Evolutionary conservation across 164 flowering plant species (phyloP), one percentile per base, ranked within the genome.

Genomic region (Aristolochia contorta): DNA sequence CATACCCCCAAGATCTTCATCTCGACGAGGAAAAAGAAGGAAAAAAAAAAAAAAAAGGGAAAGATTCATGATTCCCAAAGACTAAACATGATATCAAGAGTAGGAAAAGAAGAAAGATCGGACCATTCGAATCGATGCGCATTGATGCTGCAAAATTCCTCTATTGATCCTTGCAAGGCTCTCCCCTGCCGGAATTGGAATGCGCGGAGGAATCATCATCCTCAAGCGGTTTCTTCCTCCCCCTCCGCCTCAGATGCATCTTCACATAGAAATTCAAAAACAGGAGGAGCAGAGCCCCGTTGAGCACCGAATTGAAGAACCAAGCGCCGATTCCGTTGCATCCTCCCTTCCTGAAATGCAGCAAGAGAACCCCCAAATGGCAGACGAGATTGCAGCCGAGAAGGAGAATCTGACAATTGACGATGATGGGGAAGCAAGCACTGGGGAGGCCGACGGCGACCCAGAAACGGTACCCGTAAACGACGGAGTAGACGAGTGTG

Each of bases 281-380:
- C 27, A 79, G 61, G 8, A 77, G 16, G 18, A 80, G 55, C 65
- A 78, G 65, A 0, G 80, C 79, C 10, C 71, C 80, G 50, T 82
- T 80, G 8, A 82, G 70, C 16, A 82, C 75, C 7, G 87, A 82
- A 68, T 82, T 82, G 58, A 82, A 73, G 12, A 57, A 65, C 97
- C 95, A 90, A 0, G 96, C 95, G 0, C 91, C 93, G 41, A 90
- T 82, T 6, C 97, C 96, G 55, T 85, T 83, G 65, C 97, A 90
- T 23, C 90, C 92, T 0, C 94, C 97, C 63, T 77, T 85, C 65
- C 75, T 12, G n/a, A 83, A 75, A 62, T 90, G 97, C 71, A 90
- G 48, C 63, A 75, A 4, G 23, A 90, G 72, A 9, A 85, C 97
- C 45, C 87, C 95, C 4, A 80, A 43, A 58, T 90, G 95, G 70